Conservation (phyloP, 805 yeast genomes). For the Candida qinlingensis region DNA sequence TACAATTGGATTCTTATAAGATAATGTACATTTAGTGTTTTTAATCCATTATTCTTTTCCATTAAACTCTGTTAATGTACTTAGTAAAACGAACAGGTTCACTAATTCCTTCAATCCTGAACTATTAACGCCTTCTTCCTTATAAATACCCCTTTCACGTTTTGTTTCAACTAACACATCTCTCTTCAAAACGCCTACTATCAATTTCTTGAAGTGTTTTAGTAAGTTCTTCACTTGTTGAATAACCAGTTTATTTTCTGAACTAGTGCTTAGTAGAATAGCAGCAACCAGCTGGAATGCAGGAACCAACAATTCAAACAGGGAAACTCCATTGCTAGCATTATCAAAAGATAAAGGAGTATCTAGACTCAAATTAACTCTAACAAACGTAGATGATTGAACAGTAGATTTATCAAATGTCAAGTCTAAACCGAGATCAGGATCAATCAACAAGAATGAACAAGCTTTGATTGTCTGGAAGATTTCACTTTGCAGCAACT, state of each 20-base stretch:
- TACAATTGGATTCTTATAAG: not conserved
- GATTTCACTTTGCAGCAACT: constrained; percentile 67
- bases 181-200: constrained; percentile 58
- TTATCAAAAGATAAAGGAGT: constrained; percentile 39
- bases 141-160: constrained; percentile 23
- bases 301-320: constrained; percentile 66
- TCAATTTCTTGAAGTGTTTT: constrained; percentile 45
- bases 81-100: constrained; percentile 46
- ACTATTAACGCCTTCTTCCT: constrained; percentile 25
- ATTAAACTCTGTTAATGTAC: constrained; percentile 42
- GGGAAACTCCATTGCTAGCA: constrained; percentile 37
- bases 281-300: constrained; percentile 68
- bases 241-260: constrained; percentile 59
- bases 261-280: constrained; percentile 68
- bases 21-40: constrained; percentile 6
- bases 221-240: constrained; percentile 47
- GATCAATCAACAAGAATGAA: constrained; percentile 59
- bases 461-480: constrained; percentile 56
- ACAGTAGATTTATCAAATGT: constrained; percentile 33
- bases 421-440: constrained; percentile 68
- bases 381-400: constrained; percentile 30
- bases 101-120: constrained; percentile 48
- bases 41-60: constrained; percentile 26
- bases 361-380: constrained; percentile 46
- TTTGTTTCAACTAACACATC: constrained; percentile 36